These are phyloP conservation scores for Tylopilus intermedius DNA, from an alignment of 768 basidiomycete species.

Conservation along the genomic window DNA sequence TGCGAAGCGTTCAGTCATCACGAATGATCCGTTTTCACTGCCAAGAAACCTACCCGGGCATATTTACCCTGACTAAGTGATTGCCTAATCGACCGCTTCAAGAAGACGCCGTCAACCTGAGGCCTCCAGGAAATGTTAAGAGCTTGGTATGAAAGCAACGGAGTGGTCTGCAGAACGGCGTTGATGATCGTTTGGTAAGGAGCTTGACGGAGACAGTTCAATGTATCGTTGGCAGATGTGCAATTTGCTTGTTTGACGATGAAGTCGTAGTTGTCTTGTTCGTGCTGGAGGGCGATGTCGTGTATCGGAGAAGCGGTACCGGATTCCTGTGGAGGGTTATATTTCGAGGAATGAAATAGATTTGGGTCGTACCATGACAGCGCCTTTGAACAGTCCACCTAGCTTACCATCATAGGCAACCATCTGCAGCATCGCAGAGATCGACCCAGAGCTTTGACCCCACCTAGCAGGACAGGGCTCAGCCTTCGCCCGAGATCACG, in stretches of 20 bases:
- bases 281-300: constrained; percentile 1
- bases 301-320: constrained; percentile 6
- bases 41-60: constrained; percentile 17
- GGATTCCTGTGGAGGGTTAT: constrained; percentile 6
- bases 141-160: constrained; percentile 11
- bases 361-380: constrained; percentile 12
- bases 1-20: neutral
- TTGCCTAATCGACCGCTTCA: neutral
- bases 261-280: constrained; percentile 16
- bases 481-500: too few relatives aligned
- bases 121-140: constrained; percentile 12
- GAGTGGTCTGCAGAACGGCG: constrained; percentile 7
- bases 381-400: constrained; percentile 17
- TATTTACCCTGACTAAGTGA: constrained; percentile 27
- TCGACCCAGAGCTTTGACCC: neutral
- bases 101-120: constrained; percentile 2
- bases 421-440: constrained; percentile 3
- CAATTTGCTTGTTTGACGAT: constrained; percentile 13
- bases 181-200: constrained; percentile 11
- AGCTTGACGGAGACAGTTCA: constrained; percentile 16
- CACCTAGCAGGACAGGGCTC: neutral
- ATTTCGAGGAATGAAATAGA: too few relatives aligned
- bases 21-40: neutral
- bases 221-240: constrained; percentile 6
- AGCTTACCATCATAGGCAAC: constrained; percentile 5